Evolutionary conservation across 768 basidiomycete species (phyloP).

Genomic region (Suillus sp.): DNA sequence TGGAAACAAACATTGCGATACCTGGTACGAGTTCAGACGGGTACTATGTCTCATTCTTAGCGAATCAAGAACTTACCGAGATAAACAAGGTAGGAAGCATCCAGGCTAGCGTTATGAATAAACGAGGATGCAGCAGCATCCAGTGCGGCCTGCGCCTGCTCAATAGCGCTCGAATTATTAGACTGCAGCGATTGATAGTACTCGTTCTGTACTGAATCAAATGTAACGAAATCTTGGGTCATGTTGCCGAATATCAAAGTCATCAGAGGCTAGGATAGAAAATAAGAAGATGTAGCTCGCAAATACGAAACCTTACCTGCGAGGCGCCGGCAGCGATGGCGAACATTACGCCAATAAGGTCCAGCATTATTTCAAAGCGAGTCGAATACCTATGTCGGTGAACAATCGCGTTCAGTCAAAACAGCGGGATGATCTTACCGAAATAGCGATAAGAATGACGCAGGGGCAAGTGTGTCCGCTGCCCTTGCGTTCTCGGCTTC

Average conservation of each 20-base stretch:
- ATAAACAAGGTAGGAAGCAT: constrained; percentile 40
- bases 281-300: neutral
- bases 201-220: constrained; percentile 20
- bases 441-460: constrained; percentile 48
- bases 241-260: constrained; percentile 53
- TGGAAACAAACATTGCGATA: constrained; percentile 47
- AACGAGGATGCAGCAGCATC: constrained; percentile 24
- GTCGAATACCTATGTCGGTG: constrained; percentile 67
- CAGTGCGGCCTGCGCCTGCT: constrained; percentile 14
- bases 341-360: constrained; percentile 70
- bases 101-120: constrained; percentile 32
- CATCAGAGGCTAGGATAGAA: constrained; percentile 35
- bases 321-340: constrained; percentile 79
- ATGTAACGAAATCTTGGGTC: constrained; percentile 41
- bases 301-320: constrained; percentile 50
- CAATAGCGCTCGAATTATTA: constrained; percentile 17
- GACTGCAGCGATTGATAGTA: constrained; percentile 10
- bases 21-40: constrained; percentile 29
- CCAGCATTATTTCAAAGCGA: constrained; percentile 60
- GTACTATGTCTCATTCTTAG: neutral
- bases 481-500: constrained; percentile 21
- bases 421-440: constrained; percentile 38
- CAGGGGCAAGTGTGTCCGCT: constrained; percentile 37
- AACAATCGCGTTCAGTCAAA: constrained; percentile 1
- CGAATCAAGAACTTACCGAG: constrained; percentile 36